A percentile compares a stretch with the other conserved stretches of the same genome.
Conservation (phyloP, 2,329 filamentous ascomycete species). For the Blastomyces parvus region DNA sequence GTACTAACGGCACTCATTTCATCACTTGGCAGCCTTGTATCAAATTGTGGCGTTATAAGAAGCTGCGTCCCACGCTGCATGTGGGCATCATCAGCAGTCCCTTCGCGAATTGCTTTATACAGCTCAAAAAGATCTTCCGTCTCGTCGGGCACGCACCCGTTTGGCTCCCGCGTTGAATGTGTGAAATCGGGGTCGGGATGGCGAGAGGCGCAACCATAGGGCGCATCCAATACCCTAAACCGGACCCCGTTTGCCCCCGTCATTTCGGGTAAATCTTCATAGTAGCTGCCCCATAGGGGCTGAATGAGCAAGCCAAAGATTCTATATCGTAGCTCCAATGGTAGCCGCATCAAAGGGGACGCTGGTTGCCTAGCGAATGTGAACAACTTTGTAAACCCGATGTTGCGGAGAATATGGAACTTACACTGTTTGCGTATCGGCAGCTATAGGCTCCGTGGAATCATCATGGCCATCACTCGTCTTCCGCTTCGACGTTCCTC, state of each 20-base stretch:
- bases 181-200: background rate
- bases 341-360: background rate
- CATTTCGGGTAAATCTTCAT: background rate
- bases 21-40: background rate
- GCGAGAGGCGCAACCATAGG: background rate
- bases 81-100: background rate
- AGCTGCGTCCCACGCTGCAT: background rate
- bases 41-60: background rate
- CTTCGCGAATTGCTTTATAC: slow-evolving; percentile 1
- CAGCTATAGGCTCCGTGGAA: background rate
- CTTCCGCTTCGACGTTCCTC: background rate
- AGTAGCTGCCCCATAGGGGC: background rate
- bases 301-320: background rate
- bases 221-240: background rate
- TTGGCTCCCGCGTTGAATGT: background rate
- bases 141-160: background rate
- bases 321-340: background rate
- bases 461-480: background rate
- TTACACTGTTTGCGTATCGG: background rate
- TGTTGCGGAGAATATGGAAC: background rate
- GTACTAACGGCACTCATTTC: background rate
- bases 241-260: background rate
- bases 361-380: background rate
- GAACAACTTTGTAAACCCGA: background rate
- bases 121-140: background rate